Evolutionary conservation across 371 early-diverging fungal species (phyloP).

Genomic region (Mortierella polycephala): DNA sequence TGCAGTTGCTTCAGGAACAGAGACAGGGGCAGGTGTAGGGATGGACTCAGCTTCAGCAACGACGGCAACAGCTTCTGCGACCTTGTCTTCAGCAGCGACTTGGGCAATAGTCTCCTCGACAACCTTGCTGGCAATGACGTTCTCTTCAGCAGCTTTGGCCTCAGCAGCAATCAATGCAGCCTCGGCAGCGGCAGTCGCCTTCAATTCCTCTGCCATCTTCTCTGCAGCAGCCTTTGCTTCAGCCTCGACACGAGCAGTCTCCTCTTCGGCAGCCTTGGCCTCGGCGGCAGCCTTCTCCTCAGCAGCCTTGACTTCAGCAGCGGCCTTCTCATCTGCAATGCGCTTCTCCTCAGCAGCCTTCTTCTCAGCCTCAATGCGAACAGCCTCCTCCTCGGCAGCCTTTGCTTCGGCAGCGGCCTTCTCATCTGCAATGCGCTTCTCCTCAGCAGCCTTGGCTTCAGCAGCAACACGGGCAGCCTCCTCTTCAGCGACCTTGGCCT

Average conservation of each 20-base stretch:
- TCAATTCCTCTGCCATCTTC: conserved; percentile 20
- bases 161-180: conserved; percentile 14
- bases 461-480: conserved; percentile 52
- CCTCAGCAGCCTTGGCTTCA: conserved; percentile 59
- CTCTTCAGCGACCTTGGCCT: conserved; percentile 38
- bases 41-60: conserved; percentile 8
- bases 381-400: conserved; percentile 47
- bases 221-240: conserved; percentile 37
- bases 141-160: conserved; percentile 9
- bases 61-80: background rate
- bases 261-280: conserved; percentile 32
- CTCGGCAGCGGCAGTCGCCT: conserved; percentile 26
- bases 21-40: conserved; percentile 2
- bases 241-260: conserved; percentile 55
- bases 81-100: conserved; percentile 8
- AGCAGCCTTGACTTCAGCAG: conserved; percentile 61
- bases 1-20: background rate
- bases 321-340: conserved; percentile 55
- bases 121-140: conserved; percentile 49
- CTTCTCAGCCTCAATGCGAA: conserved; percentile 53
- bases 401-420: conserved; percentile 56
- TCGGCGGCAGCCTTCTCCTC: conserved; percentile 61
- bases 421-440: conserved; percentile 57
- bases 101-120: conserved; percentile 7
- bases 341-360: conserved; percentile 38